Base-by-base conservation (phyloP, 1,284 basidiomycete species). In the Sporisorium exsertum region DNA sequence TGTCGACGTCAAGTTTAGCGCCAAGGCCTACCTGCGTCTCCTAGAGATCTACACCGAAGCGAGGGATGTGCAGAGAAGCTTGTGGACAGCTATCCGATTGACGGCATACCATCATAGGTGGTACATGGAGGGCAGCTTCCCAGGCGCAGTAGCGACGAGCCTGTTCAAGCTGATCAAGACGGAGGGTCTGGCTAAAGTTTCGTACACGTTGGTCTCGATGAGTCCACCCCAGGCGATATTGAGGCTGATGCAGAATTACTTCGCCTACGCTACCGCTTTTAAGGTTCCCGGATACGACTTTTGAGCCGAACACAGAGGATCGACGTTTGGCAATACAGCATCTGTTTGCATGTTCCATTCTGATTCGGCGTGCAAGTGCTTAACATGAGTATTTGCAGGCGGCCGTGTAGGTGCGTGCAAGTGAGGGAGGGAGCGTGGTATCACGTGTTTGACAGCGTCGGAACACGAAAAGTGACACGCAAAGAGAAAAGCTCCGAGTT, bases 31-130 rank as follows among this genome's bases (percentile, higher is more conserved):
- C 91, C 87, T 91, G 58, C 94, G 94, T 84, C 87, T 99, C 58
- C 89, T 99, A 87, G 95, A 98, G 86, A 93, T 92, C 88, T 99
- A 97, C 81, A 91, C 94, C 5, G 94, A 94, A 13, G 94, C 97
- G 80, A 92, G 93, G 1, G 96, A 98, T 84, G 91, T 99, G 54
- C 93, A 93, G 82, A 88, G 94, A 43, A 92, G 91, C 51, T 89
- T 99, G 71, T 95, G 96, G 87, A 93, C 93, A 1, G 95, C 94
- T 1, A 93, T 97, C 72, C 89, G 94, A 47, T 90, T 98, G 58
- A 94, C 94, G 29, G 94, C 94, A 22, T 98, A 98, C 87, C 93
- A 96, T 85, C 89, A 90, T 77, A 84, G 90, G 45, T 87, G 87
- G 86, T 87, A 87, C 76, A 81, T 83, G 80, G 87, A 87, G 65